Evolutionary conservation across 2,329 filamentous ascomycete genomes (phyloP).

Genomic region (Aspergillus hiratsukae): DNA sequence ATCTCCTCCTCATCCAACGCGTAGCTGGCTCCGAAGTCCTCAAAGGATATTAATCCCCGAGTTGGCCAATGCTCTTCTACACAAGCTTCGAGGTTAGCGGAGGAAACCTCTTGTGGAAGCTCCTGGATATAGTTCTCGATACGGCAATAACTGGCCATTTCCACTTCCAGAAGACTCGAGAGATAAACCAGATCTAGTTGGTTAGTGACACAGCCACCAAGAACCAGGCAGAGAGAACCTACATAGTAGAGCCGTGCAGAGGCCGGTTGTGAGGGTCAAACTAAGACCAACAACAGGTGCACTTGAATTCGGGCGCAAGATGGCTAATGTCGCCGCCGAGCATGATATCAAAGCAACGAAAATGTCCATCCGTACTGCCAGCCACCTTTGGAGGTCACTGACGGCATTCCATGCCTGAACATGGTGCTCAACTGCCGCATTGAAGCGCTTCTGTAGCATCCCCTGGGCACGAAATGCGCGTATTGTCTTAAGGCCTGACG

Average conservation of each 20-base stretch:
- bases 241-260: conserved; percentile 9
- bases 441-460: conserved; percentile 7
- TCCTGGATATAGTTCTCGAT: conserved; percentile 70
- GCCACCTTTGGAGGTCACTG: conserved; percentile 12
- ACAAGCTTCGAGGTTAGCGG: not conserved
- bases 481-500: conserved; percentile 9
- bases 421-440: conserved; percentile 5
- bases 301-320: conserved; percentile 2
- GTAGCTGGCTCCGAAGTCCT: conserved; percentile 65
- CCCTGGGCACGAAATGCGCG: conserved; percentile 9
- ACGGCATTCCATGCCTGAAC: conserved; percentile 10
- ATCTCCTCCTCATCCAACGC: conserved; percentile 63
- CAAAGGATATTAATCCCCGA: conserved; percentile 63
- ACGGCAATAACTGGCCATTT: conserved; percentile 70
- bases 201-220: not conserved
- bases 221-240: not conserved
- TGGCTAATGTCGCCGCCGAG: conserved; percentile 6
- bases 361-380: conserved; percentile 13
- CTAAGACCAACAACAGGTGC: conserved; percentile 10
- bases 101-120: conserved; percentile 48
- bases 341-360: conserved; percentile 10
- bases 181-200: conserved; percentile 8
- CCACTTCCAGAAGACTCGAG: conserved; percentile 51
- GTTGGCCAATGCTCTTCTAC: conserved; percentile 68
- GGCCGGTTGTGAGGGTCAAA: conserved; percentile 8